Evolutionary conservation across 1,284 basidiomycete species (phyloP).

Genomic region (Fomes fomentarius): DNA sequence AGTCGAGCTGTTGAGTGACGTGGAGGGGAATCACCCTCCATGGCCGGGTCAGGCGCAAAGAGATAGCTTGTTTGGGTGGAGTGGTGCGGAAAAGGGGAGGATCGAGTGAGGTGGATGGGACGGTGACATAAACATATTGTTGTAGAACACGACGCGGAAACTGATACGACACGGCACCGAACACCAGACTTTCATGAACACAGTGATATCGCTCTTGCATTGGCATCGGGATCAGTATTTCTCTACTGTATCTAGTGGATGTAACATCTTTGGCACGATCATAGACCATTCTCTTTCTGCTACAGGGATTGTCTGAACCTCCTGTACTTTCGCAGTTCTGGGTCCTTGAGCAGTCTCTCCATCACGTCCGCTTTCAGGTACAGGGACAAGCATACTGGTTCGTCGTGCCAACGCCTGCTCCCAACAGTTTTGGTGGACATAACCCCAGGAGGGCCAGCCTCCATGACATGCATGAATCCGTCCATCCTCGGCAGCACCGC

Average conservation of each 20-base stretch:
- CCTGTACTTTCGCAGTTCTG: slow-evolving; percentile 4
- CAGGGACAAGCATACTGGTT: slow-evolving; percentile 18
- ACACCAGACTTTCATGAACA: too few relatives aligned
- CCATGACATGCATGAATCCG: slow-evolving; percentile 44
- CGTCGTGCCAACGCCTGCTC: slow-evolving; percentile 15
- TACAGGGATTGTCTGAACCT: background rate
- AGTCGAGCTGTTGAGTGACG: slow-evolving; percentile 69
- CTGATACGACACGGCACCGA: background rate
- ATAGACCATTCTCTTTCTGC: background rate
- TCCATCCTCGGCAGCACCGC: slow-evolving; percentile 42
- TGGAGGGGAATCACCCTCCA: slow-evolving; percentile 55
- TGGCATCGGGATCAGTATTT: too few relatives aligned
- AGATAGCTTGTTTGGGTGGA: slow-evolving; percentile 46
- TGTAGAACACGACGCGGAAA: background rate
- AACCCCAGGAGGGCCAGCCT: slow-evolving; percentile 21
- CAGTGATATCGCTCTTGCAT: too few relatives aligned
- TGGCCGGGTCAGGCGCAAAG: slow-evolving; percentile 24
- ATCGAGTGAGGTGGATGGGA: slow-evolving; percentile 20
- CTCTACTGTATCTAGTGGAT: slow-evolving; percentile 15
- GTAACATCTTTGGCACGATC: slow-evolving; percentile 11
- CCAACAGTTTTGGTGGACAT: background rate
- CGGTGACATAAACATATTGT: background rate
- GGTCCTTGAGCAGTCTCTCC: slow-evolving; percentile 11
- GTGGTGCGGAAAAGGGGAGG: slow-evolving; percentile 28
- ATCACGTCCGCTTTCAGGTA: slow-evolving; percentile 5